These are phyloP conservation scores for Tetracentron sinense DNA, from an alignment of 164 flowering plant species.

Conservation along the genomic window DNA sequence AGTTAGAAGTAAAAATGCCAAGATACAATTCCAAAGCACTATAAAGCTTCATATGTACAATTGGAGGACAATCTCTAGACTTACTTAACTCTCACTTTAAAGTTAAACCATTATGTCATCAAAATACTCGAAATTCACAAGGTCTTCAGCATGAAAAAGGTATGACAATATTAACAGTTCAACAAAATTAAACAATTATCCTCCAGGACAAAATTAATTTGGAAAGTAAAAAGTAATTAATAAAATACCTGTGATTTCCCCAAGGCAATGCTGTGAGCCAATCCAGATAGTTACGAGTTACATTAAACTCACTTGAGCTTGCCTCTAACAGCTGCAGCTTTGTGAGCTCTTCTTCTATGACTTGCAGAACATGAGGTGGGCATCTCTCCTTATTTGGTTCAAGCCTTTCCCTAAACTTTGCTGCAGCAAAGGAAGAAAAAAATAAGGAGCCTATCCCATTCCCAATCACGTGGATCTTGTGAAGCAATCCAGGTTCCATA, in stretches of 20 bases:
- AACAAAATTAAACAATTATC: background rate
- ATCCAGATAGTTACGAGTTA: constrained; percentile 95
- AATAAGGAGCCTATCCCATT: background rate
- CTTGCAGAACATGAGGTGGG: constrained; percentile 95
- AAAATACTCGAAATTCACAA: background rate
- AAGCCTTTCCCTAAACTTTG: constrained; percentile 88
- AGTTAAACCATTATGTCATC: no score
- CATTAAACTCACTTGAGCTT: constrained; percentile 98
- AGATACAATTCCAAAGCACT: no score
- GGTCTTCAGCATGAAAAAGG: background rate
- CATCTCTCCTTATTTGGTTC: constrained; percentile 83
- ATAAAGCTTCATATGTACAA: no score
- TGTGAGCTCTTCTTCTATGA: constrained; percentile 94
- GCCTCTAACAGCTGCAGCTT: constrained; percentile 93
- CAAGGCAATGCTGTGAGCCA: constrained; percentile 98
- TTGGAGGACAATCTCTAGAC: no score
- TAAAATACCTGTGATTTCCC: constrained; percentile 86
- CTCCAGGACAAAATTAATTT: background rate
- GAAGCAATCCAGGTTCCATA: no score
- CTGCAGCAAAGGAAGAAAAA: constrained; percentile 41
- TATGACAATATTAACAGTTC: background rate
- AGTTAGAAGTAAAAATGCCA: no score
- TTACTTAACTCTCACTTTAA: no score
- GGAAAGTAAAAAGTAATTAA: background rate
- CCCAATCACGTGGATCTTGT: no score